Base-by-base conservation (phyloP, 2,329 filamentous ascomycete genomes). In the Phyllosticta capitalensis region DNA sequence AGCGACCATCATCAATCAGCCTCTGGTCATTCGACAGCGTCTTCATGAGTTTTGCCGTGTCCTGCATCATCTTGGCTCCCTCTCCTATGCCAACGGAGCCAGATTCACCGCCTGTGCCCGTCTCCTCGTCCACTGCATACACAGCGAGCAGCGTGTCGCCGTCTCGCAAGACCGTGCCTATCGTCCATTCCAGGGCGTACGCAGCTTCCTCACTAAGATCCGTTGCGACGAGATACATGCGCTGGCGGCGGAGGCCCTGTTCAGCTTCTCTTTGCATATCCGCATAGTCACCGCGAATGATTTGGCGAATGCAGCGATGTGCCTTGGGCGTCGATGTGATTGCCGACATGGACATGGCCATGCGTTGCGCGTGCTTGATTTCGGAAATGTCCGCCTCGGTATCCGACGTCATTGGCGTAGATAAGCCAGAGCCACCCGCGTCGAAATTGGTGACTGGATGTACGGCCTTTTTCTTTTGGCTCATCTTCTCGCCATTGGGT, bases 131-230 rank as follows among this genome's bases (percentile, higher is more conserved):
- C 22, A 95, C 87, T 60, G 92, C 95, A 75, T 95, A 96, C 52
- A 97, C 90, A 2, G 90, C 91, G 63, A 96, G 85, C 38, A 99
- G 80, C 0, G 92, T 97, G 70, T 99, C 94, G 7, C 94, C 94
- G 66, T 97, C 92, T 54, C 94, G 84, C 28, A 99, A 79, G 5
- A 97, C 91, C 0, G 92, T 97, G 7, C 94, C 94, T 59, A 99
- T 92, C 0, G 92, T 94, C 94, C 94, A 99, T 72, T 99, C 94
- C 30, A 99, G 79, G 1, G 94, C 94, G 71, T 97, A 95, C 6
- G 90, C 89, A 4, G 92, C 92, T 75, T 99, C 94, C 45, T 94
- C 89, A 65, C 92, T 96, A 3, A 97, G 77, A 72, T 99, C 94
- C 0, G 90, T 96, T 2, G 94, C 92, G n/a, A 96, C 91, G 17